Conservation (phyloP, 257 asterid species). For the Nicotiana attenuata region DNA sequence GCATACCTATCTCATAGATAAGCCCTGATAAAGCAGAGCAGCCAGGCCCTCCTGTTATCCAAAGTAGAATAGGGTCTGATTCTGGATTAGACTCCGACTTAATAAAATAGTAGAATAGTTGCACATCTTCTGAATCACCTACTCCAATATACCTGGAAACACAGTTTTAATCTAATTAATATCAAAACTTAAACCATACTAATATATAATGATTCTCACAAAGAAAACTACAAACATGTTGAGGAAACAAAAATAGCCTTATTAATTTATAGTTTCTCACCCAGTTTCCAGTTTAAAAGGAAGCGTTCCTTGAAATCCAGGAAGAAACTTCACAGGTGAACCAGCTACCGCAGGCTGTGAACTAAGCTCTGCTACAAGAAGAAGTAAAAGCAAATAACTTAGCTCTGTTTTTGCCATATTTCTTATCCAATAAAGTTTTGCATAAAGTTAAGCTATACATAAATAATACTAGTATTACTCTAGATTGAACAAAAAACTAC, state of each 20-base stretch:
- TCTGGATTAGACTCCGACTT: conserved; percentile 26
- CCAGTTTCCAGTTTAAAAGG: conserved; percentile 37
- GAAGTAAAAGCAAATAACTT: neutral
- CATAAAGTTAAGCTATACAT: neutral
- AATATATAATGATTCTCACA: neutral
- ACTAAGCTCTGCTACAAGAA: neutral
- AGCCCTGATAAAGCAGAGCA: conserved; percentile 26
- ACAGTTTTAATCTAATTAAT: neutral
- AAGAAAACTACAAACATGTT: no score
- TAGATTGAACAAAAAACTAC: neutral
- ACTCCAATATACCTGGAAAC: conserved; percentile 30
- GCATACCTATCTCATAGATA: conserved; percentile 19
- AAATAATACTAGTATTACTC: no score
- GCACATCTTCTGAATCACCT: conserved; percentile 27
- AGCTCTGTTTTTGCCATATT: neutral
- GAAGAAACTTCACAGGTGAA: conserved; percentile 20
- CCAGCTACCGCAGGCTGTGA: conserved; percentile 9
- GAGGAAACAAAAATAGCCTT: neutral
- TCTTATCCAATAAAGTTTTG: neutral
- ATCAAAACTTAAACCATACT: neutral
- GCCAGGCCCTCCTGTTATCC: conserved; percentile 35
- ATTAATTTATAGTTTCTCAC: conserved; percentile 3
- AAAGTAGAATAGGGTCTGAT: conserved; percentile 22
- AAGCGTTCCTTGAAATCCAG: conserved; percentile 25
- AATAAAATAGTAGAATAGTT: conserved; percentile 9